Conservation (phyloP, 129 eudicot genomes). For the Oenanthe sinensis region DNA sequence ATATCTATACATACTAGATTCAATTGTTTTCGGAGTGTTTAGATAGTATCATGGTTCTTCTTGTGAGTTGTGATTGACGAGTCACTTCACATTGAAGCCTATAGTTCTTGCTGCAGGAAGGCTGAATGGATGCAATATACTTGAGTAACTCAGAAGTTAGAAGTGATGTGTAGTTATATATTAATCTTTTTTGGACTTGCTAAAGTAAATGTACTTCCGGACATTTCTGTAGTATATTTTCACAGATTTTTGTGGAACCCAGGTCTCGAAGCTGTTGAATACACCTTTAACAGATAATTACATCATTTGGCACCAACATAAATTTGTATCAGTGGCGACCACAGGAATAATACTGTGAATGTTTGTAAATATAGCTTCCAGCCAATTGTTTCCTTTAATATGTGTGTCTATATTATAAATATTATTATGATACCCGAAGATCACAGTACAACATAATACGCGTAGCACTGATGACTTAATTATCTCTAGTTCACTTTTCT, state of each 20-base stretch:
- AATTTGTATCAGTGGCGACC: not conserved
- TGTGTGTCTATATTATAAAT: not conserved
- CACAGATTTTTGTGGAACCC: not conserved
- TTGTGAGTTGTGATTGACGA: not conserved
- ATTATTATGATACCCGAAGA: not conserved
- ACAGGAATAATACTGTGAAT: not conserved
- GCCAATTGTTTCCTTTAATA: not conserved
- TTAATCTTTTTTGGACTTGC: not conserved
- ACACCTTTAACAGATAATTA: no score
- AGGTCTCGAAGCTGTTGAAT: no score
- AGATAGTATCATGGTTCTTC: no score
- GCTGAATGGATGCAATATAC: not conserved
- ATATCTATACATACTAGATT: not conserved
- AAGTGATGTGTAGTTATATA: not conserved
- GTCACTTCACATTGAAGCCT: not conserved
- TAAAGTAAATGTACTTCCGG: not conserved
- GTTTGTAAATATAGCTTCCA: not conserved
- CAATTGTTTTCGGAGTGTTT: not conserved
- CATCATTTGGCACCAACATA: not conserved
- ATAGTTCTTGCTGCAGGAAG: not conserved
- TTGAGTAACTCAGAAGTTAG: not conserved
- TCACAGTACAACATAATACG: not conserved
- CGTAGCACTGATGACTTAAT: not conserved
- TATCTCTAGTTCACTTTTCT: not conserved
- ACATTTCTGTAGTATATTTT: not conserved